Evolutionary conservation across 345 rosid genomes (phyloP), one percentile per base, ranked within the genome.

Genomic region (Brassica cretica): DNA sequence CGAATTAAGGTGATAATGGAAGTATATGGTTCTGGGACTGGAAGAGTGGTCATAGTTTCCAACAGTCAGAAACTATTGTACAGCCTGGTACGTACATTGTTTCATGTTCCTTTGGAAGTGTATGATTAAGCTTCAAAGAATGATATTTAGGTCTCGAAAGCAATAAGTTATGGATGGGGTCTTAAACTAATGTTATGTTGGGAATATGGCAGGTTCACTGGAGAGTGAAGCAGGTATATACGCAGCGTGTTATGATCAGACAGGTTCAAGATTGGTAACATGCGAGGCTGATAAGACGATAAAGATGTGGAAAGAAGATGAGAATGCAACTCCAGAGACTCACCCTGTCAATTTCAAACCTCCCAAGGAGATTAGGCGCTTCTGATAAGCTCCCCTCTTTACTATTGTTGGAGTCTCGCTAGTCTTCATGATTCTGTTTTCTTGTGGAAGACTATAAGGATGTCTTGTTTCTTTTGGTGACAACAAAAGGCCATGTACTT

Each of bases 1-100:
- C 2, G 4, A 74, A 29, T 67, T 2, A 77, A 95, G 99, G 99
- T 78, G 99, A 96, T 82, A 96, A 96, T 53, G 98, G 99, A 64
- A 96, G 99, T 74, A 11, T 96, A 76, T 93, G 99, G 98, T 96
- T 91, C 84, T 96, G 98, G 98, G 99, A 96, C 78, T 96, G 98
- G 99, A 93, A 83, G 84, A 93, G 98, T 35, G 99, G 98, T 70
- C 98, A 96, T 83, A 93, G 89, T 83, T 93, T 96, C 85, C 98
- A 96, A 85, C 98, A 96, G 78, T 35, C 88, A 19, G 98, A 96
- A 78, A 96, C 99, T 29, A 93, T 96, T 58, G 98, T 93, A 24
- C 99, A 96, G 77, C 99, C 99, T 0, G 83, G 83, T 75, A 80
- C 11, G 83, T 80, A 44, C 55, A 29, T 33, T 61, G 46, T 62